Conservation (phyloP, 1,284 basidiomycete genomes). For the Chalciporus sp. region DNA sequence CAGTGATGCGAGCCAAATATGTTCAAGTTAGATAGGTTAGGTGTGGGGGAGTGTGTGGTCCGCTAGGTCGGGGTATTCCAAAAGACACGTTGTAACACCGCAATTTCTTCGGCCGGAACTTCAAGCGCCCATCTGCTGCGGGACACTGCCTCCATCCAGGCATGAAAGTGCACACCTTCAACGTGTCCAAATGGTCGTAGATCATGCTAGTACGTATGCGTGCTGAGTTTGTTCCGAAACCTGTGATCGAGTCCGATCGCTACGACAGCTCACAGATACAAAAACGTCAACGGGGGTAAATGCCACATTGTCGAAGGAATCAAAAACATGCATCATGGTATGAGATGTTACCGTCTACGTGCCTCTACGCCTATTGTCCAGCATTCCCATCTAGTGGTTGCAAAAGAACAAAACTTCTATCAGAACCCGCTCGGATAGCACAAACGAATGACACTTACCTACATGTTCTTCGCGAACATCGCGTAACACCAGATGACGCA, state of each 20-base stretch:
- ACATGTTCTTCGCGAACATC: no score
- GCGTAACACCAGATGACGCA: neutral
- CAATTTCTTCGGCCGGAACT: neutral
- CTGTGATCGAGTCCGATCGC: no score
- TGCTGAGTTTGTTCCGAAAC: neutral
- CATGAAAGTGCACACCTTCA: neutral
- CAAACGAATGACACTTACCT: neutral
- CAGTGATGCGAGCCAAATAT: neutral
- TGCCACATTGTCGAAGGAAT: neutral
- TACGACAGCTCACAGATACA: neutral
- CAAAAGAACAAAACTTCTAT: neutral
- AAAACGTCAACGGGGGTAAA: neutral
- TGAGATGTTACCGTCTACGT: neutral
- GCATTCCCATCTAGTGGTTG: neutral
- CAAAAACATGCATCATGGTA: neutral
- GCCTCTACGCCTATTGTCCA: neutral
- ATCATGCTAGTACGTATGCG: neutral
- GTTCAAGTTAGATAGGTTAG: neutral
- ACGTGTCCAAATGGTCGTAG: no score
- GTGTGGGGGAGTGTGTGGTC: neutral
- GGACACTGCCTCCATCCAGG: slow-evolving; percentile 2
- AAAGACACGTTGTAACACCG: neutral
- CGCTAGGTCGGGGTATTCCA: neutral
- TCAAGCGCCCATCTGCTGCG: neutral
- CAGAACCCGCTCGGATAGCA: neutral